Evolutionary conservation across 768 basidiomycete species (phyloP).

Genomic region (Kwoniella sp.): DNA sequence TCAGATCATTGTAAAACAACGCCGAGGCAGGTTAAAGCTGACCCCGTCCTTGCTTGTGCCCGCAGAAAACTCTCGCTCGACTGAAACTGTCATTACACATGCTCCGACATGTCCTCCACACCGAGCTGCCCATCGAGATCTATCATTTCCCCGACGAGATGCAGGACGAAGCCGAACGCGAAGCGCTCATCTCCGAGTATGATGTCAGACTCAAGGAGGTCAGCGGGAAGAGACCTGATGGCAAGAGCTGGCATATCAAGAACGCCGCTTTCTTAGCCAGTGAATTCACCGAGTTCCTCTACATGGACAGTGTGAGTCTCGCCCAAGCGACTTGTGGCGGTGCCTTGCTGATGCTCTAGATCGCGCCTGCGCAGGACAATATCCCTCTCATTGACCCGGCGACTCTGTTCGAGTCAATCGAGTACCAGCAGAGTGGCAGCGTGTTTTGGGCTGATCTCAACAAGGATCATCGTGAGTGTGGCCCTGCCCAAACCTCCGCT

Average conservation of each 20-base stretch:
- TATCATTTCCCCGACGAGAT: conserved; percentile 59
- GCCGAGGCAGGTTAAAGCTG: conserved; percentile 8
- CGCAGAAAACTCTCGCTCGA: conserved; percentile 52
- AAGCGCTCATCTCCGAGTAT: conserved; percentile 44
- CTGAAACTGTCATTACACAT: conserved; percentile 55
- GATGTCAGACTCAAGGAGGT: conserved; percentile 52
- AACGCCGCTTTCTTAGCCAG: conserved; percentile 49
- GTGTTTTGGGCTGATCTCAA: conserved; percentile 60
- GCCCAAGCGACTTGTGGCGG: background rate
- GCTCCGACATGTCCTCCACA: conserved; percentile 55
- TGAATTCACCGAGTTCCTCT: conserved; percentile 52
- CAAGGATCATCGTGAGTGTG: conserved; percentile 57
- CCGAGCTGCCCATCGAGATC: conserved; percentile 58
- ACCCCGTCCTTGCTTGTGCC: background rate
- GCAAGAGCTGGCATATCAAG: conserved; percentile 54
- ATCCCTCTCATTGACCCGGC: conserved; percentile 56
- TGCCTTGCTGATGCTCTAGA: background rate
- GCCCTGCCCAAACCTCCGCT: background rate
- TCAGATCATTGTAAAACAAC: conserved; percentile 1
- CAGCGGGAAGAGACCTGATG: conserved; percentile 27
- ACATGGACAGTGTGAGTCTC: conserved; percentile 50
- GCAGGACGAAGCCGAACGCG: conserved; percentile 29
- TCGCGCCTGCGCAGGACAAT: conserved; percentile 53
- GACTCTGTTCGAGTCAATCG: conserved; percentile 55
- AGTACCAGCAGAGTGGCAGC: conserved; percentile 53